Evolutionary conservation across 1,139 yeast genomes (phyloP).

Genomic region (Kodamaea sp.): DNA sequence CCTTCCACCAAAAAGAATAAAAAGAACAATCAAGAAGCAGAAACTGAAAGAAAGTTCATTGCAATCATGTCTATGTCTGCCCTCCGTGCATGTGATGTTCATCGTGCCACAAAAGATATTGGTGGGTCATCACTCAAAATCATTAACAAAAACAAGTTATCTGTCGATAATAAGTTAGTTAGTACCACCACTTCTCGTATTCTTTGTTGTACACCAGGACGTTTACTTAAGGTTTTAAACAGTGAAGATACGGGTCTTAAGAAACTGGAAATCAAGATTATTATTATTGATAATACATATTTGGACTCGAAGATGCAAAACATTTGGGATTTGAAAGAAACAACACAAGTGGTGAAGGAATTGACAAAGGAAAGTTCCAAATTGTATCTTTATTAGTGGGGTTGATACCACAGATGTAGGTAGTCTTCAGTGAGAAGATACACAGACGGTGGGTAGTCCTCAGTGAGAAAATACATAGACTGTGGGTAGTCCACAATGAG

Average conservation of each 20-base stretch:
- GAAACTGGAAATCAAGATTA: conserved; percentile 48
- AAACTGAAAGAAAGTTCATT: conserved; percentile 40
- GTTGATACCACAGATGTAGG: neutral
- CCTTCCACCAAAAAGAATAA: conserved; percentile 24
- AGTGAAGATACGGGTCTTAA: conserved; percentile 37
- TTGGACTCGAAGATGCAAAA: conserved; percentile 62
- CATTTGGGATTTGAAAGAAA: conserved; percentile 58
- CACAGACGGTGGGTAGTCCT: neutral
- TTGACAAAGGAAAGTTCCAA: conserved; percentile 44
- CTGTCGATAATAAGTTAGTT: conserved; percentile 54
- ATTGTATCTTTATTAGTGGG: conserved; percentile 43
- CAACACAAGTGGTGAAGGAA: conserved; percentile 37
- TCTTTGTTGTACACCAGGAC: conserved; percentile 64
- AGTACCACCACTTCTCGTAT: conserved; percentile 48
- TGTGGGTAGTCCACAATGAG: neutral
- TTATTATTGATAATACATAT: conserved; percentile 62
- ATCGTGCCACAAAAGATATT: conserved; percentile 54
- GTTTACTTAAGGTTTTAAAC: conserved; percentile 49
- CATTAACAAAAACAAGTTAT: conserved; percentile 62
- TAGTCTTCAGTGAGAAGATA: neutral
- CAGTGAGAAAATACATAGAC: neutral
- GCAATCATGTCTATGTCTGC: conserved; percentile 68
- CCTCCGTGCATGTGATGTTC: conserved; percentile 67
- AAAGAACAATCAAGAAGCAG: conserved; percentile 18
- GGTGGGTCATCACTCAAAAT: conserved; percentile 59